Conservation (phyloP, 768 basidiomycete genomes). For the Pulveroboletus frians region DNA sequence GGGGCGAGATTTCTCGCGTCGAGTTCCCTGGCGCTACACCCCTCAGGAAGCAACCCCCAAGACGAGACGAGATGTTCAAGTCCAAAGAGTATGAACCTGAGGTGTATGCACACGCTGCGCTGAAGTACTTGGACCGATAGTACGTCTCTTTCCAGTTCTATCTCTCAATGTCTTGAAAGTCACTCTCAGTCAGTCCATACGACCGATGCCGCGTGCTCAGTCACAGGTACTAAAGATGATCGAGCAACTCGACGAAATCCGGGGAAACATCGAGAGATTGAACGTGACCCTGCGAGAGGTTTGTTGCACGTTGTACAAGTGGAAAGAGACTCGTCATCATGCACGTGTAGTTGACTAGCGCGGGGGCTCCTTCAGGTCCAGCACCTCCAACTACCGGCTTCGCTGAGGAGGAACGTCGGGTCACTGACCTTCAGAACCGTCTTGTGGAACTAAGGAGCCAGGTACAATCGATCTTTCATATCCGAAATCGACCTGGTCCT, state of each 20-base stretch:
- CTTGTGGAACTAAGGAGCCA: constrained; percentile 38
- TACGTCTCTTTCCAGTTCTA: constrained; percentile 33
- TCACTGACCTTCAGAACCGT: constrained; percentile 39
- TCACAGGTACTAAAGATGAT: constrained; percentile 36
- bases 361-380: constrained; percentile 13
- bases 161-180: constrained; percentile 27
- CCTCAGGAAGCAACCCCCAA: constrained; percentile 43
- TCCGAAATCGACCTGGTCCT: not conserved
- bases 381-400: constrained; percentile 26
- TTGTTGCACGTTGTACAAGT: constrained; percentile 14
- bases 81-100: constrained; percentile 59
- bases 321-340: not conserved
- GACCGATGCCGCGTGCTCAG: constrained; percentile 47
- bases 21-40: constrained; percentile 71
- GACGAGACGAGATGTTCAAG: constrained; percentile 32
- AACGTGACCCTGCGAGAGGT: constrained; percentile 39
- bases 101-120: constrained; percentile 67
- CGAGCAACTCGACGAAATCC: constrained; percentile 34
- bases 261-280: constrained; percentile 34
- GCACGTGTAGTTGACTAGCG: constrained; percentile 14
- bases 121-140: constrained; percentile 77
- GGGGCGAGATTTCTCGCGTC: constrained; percentile 52
- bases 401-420: constrained; percentile 38
- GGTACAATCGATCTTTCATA: constrained; percentile 23
- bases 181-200: constrained; percentile 38